A percentile compares a stretch with the other conserved stretches of the same genome.
phyloP scores from a whole-genome alignment of 345 rosid species.

The Toxicodendron radicans region DNA sequence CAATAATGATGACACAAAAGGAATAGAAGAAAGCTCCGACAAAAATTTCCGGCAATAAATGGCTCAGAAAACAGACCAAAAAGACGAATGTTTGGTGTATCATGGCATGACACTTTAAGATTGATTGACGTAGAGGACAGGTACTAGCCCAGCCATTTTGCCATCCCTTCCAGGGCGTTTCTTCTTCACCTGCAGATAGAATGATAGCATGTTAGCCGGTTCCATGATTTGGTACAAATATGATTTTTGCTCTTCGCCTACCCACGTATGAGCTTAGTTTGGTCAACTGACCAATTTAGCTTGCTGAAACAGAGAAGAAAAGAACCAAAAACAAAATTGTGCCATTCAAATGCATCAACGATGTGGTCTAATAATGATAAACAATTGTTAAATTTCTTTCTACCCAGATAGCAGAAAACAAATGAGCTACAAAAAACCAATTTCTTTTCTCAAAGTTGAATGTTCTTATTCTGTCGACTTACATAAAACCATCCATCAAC shows the following conservation, averaged over 20 bases:
- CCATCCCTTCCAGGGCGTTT: conserved; percentile 98
- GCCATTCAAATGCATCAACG: not conserved
- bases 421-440: not conserved
- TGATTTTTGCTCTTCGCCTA: not conserved
- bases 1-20: not conserved
- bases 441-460: not conserved
- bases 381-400: not conserved
- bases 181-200: conserved; percentile 78
- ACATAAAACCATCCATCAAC: conserved; percentile 99
- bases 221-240: not conserved
- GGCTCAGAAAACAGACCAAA: not conserved
- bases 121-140: conserved; percentile 89
- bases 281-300: not conserved
- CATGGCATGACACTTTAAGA: conserved; percentile 29
- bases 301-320: not conserved
- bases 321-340: not conserved
- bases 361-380: not conserved
- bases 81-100: not conserved
- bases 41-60: not conserved
- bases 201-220: not conserved
- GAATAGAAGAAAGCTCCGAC: not conserved
- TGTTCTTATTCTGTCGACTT: conserved; percentile 36
- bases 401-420: not conserved
- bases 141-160: conserved; percentile 96
- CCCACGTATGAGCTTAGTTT: not conserved